These are phyloP conservation scores for Coelastrella sp. DNA, from an alignment of 139 green algal genomes.

Conservation along the genomic window DNA sequence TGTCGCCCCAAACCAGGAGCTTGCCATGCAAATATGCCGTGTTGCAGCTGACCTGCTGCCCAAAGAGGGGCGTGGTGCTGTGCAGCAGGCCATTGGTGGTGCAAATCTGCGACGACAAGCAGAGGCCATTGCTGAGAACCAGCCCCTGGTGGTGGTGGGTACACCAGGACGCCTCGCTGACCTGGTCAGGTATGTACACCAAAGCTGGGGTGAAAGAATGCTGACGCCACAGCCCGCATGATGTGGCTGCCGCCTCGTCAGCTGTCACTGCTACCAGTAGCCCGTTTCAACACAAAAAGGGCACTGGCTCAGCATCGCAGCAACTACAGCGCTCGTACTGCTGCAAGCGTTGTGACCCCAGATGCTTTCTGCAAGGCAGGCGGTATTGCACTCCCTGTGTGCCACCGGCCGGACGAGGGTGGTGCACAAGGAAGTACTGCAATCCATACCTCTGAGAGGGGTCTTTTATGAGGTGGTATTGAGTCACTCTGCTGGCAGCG, in stretches of 20 bases:
- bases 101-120: constrained; percentile 87
- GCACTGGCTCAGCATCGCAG: not conserved
- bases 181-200: constrained; percentile 59
- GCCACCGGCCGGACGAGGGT: no score
- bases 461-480: no score
- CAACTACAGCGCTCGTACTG: no score
- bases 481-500: no score
- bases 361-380: not conserved
- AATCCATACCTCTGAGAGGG: no score
- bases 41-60: constrained; percentile 82
- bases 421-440: no score
- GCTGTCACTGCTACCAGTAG: not conserved
- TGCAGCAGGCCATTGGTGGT: constrained; percentile 97
- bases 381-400: not conserved
- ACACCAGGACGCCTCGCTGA: constrained; percentile 94
- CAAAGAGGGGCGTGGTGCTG: constrained; percentile 54
- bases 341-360: no score
- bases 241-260: no score
- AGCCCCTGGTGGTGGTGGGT: constrained; percentile 93
- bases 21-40: constrained; percentile 95
- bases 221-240: no score
- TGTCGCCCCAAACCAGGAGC: constrained; percentile 90
- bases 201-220: no score
- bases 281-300: not conserved
- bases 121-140: constrained; percentile 84